A percentile compares a stretch with the other conserved stretches of the same genome.
Evolutionary conservation across 768 basidiomycete species (phyloP).

Genomic region (Hygrocybe punicea): DNA sequence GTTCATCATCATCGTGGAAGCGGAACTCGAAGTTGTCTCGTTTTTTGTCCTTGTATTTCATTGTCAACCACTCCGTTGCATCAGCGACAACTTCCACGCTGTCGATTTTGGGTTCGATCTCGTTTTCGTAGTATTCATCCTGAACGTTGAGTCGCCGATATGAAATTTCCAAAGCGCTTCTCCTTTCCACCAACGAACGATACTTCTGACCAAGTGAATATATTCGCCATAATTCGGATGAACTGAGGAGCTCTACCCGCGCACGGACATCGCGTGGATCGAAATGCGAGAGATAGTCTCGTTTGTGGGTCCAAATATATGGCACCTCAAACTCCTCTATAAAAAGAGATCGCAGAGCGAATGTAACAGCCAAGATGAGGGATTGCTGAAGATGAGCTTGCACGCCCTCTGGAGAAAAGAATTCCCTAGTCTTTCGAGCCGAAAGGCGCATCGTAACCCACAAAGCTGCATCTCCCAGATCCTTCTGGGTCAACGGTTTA

Average conservation of each 20-base stretch:
- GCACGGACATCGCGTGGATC: constrained; percentile 60
- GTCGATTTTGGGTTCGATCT: constrained; percentile 64
- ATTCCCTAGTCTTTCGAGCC: constrained; percentile 65
- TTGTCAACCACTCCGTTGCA: constrained; percentile 82
- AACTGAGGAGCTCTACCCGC: constrained; percentile 67
- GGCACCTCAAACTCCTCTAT: constrained; percentile 90
- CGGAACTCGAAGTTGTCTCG: constrained; percentile 58
- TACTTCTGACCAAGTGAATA: constrained; percentile 86
- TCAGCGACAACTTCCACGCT: constrained; percentile 89
- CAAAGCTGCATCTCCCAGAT: constrained; percentile 74
- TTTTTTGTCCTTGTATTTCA: constrained; percentile 79
- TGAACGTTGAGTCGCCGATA: constrained; percentile 65
- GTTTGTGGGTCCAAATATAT: constrained; percentile 90
- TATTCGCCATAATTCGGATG: constrained; percentile 88
- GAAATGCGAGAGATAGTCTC: constrained; percentile 85
- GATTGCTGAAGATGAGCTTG: constrained; percentile 58
- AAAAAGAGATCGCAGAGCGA: constrained; percentile 78
- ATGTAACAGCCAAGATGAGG: constrained; percentile 75
- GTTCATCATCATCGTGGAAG: constrained; percentile 70
- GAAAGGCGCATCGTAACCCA: constrained; percentile 87
- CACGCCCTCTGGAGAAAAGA: constrained; percentile 62
- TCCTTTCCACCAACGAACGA: constrained; percentile 77
- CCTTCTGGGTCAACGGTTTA: constrained; percentile 62
- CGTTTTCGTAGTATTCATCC: constrained; percentile 74
- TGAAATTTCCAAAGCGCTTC: constrained; percentile 54